Evolutionary conservation across 768 basidiomycete genomes (phyloP), one percentile per base, ranked within the genome.

Genomic region (Phlebiopsis flavidoalba): DNA sequence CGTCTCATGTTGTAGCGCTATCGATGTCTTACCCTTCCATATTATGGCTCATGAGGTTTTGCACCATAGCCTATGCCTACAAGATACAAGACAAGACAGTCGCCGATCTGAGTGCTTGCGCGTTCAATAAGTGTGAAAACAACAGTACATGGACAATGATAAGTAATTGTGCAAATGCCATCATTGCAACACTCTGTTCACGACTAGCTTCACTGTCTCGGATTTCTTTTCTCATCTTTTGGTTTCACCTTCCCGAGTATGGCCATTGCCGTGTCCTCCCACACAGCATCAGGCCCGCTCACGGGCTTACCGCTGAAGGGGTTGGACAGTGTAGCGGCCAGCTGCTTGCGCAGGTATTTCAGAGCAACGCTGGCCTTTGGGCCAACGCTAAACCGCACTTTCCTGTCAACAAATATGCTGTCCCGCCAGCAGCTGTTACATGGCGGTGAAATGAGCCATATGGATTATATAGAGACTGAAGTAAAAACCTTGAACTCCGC

Each of bases 311-410:
- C 82, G 49, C 86, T 82, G 69, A 91, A 85, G 63, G 87, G 86
- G 19, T 80, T 78, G n/a, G 83, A 79, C 22, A 95, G 76, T 33
- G 88, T 77, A 3, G 70, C 70, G 17, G 72, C 74, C 51, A 96
- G 73, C 55, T 88, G 85, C 21, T 75, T 77, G 22, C 95, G 87
- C 36, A 98, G 78, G 59, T 83, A 71, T 71, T 95, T 95, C 66
- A 98, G 78, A 4, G 94, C 94, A 50, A 94, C 69, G 59, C 84
- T 85, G 0, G 87, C 76, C 74, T 88, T 93, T 0, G 92, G 84
- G 0, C 83, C 65, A 14, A 91, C 71, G 40, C 79, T 81, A 71
- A 88, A 91, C 65, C 81, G 85, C 73, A 95, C 80, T 75, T 93
- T 97, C 58, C 92, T 87, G 73, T 98, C 96, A 60, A 98, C 79